Evolutionary conservation across 1,284 basidiomycete species (phyloP), one percentile per base, ranked within the genome.

Genomic region (Heterobasidion irregulare): DNA sequence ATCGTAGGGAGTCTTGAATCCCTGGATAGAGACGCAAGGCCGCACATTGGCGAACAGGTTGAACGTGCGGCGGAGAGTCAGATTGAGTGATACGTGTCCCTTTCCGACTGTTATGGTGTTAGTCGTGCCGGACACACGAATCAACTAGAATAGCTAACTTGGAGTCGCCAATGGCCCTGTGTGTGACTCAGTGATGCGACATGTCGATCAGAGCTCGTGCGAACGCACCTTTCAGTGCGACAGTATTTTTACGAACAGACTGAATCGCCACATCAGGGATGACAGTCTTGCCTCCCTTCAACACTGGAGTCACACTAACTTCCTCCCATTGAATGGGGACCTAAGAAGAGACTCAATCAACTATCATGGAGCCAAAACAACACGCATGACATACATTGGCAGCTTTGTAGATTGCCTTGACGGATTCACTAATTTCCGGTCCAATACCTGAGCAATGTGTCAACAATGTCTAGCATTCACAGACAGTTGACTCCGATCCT

Each of bases 241-340:
- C 92, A 35, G 96, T 98, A 77, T 98, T 99, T 77, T 89, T 92
- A 78, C 90, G 95, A 66, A 99, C 90, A 32, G 91, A 94, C 60
- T 80, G 80, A 63, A 99, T 94, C 49, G 96, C 94, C 56, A 75
- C 75, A 60, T 97, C 93, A 50, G 97, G 97, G 67, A 99, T 99
- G 61, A 92, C 92, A 58, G 94, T 97, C 80, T 98, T 98, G 56
- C 97, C 97, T 62, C 88, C 87, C 71, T 93, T 93, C 64, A 98
- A 78, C 59, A 97, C 84, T 16, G 97, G 97, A 16, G 93, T 90
- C 55, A 99, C 97, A 67, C 89, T 92, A 68, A 98, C 95, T 75
- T 99, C 96, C 73, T 99, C 97, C 97, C 97, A 99, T 74, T 92
- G 81, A 66, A 98, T 95, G 53, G 95, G 95, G 33, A 94, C 94